Percentiles rank a stretch among this genome's conserved stretches.
These are phyloP conservation scores for Glarea lozoyensis DNA, from an alignment of 495 filamentous ascomycete species.

Conservation along the genomic window DNA sequence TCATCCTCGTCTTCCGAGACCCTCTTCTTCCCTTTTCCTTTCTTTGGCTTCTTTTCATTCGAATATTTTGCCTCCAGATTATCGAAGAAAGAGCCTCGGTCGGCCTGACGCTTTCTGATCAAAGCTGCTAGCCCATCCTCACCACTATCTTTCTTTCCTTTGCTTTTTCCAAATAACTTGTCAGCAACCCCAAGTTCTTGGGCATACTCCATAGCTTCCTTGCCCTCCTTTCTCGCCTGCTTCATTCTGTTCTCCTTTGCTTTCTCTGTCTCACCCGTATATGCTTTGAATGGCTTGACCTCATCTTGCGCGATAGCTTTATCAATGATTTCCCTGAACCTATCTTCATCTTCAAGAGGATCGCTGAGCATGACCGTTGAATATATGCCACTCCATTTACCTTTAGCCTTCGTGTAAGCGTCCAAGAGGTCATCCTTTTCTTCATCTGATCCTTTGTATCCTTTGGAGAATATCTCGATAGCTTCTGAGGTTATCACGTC, in stretches of 20 bases:
- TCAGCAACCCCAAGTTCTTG: constrained; percentile 63
- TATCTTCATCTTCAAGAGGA: constrained; percentile 74
- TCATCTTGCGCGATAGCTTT: constrained; percentile 62
- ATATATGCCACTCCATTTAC: constrained; percentile 69
- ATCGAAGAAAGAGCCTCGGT: constrained; percentile 44
- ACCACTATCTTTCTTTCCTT: constrained; percentile 33
- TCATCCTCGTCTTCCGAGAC: constrained; percentile 28
- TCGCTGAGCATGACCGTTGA: constrained; percentile 77
- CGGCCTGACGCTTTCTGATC: constrained; percentile 48
- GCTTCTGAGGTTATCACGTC: constrained; percentile 59
- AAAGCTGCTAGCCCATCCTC: constrained; percentile 46
- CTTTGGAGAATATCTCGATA: constrained; percentile 60
- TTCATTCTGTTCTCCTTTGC: constrained; percentile 54
- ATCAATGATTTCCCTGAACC: constrained; percentile 74
- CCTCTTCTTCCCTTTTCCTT: constrained; percentile 41
- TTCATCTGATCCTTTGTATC: constrained; percentile 84
- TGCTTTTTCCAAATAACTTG: constrained; percentile 37
- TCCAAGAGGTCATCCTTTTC: constrained; percentile 66
- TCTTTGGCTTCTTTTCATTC: constrained; percentile 29
- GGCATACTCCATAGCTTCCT: constrained; percentile 63
- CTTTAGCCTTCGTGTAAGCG: constrained; percentile 62
- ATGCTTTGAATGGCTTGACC: constrained; percentile 56
- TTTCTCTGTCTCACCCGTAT: constrained; percentile 60
- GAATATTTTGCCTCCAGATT: constrained; percentile 68
- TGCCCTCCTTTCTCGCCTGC: constrained; percentile 53